phyloP scores from a whole-genome alignment of 2,329 filamentous ascomycete species.

The Paecilomyces niveus region DNA sequence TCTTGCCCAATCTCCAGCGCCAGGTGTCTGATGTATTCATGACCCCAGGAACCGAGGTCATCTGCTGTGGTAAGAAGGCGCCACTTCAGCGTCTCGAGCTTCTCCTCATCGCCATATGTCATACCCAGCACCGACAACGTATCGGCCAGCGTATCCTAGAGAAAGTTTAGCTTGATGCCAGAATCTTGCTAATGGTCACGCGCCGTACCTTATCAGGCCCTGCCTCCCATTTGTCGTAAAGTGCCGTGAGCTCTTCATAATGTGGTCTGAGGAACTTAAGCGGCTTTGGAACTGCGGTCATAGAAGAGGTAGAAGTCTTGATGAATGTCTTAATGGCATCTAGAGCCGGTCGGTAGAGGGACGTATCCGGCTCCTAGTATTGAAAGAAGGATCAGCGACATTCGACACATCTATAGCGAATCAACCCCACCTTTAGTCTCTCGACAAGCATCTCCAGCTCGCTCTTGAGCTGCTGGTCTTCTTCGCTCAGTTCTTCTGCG shows the following conservation, averaged over 20 bases:
- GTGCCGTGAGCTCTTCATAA: slow-evolving; percentile 79
- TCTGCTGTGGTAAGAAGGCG: slow-evolving; percentile 80
- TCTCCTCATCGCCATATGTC: slow-evolving; percentile 96
- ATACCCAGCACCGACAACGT: slow-evolving; percentile 96
- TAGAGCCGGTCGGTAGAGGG: slow-evolving; percentile 83
- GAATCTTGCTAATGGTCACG: neutral
- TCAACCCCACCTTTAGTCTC: slow-evolving; percentile 67
- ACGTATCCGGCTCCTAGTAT: slow-evolving; percentile 70
- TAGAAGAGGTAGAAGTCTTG: slow-evolving; percentile 98
- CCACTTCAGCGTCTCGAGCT: slow-evolving; percentile 94
- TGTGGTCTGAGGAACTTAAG: slow-evolving; percentile 96
- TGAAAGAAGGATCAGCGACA: slow-evolving; percentile 18
- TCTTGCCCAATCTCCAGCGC: slow-evolving; percentile 94
- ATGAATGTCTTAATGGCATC: slow-evolving; percentile 98
- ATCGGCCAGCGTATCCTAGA: slow-evolving; percentile 72
- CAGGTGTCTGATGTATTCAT: slow-evolving; percentile 95
- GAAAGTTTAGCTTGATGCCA: slow-evolving; percentile 8
- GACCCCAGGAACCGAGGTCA: slow-evolving; percentile 95
- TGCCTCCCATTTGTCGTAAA: slow-evolving; percentile 83
- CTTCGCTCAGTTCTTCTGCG: slow-evolving; percentile 87
- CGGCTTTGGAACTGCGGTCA: slow-evolving; percentile 98
- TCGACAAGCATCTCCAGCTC: slow-evolving; percentile 98
- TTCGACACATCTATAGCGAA: slow-evolving; percentile 1
- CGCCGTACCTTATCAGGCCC: slow-evolving; percentile 70
- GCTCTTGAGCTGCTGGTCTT: slow-evolving; percentile 96